A percentile compares a stretch with the other conserved stretches of the same genome.
Conservation (phyloP, 164 flowering plant genomes). For the Annona squamosa region DNA sequence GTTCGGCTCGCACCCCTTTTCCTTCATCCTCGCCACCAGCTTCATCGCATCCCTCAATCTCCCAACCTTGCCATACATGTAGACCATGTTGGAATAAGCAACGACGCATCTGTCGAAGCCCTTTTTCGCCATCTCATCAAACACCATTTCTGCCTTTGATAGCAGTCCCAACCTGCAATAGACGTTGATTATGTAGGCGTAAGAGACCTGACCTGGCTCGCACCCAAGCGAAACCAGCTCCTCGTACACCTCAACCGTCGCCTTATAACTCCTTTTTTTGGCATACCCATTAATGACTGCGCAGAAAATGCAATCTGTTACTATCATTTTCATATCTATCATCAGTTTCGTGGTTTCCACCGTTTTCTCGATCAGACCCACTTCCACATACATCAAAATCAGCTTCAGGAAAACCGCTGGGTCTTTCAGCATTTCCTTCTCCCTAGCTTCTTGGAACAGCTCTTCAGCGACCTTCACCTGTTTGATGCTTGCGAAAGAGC, state of each 20-base stretch:
- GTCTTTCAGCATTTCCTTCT: conserved; percentile 47
- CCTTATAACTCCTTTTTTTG: conserved; percentile 38
- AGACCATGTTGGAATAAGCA: conserved; percentile 75
- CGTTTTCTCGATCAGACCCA: conserved; percentile 54
- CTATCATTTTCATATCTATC: conserved; percentile 33
- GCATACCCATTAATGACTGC: conserved; percentile 57
- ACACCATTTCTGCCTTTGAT: conserved; percentile 41
- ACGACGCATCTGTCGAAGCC: conserved; percentile 74
- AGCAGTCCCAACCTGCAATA: conserved; percentile 42
- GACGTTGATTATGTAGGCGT: conserved; percentile 45
- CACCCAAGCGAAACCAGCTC: conserved; percentile 34
- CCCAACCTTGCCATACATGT: conserved; percentile 66
- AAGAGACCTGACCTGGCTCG: conserved; percentile 82
- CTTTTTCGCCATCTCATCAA: conserved; percentile 48
- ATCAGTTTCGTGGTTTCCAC: conserved; percentile 36
- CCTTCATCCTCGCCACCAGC: conserved; percentile 76
- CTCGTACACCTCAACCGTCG: conserved; percentile 40
- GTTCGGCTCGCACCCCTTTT: conserved; percentile 62
- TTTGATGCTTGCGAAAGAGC: conserved; percentile 42
- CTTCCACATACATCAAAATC: conserved; percentile 58
- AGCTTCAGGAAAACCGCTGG: conserved; percentile 54
- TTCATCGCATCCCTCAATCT: conserved; percentile 59
- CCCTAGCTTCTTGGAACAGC: conserved; percentile 47
- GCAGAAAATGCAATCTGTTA: conserved; percentile 64
- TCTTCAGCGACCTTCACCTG: conserved; percentile 48